These are phyloP conservation scores for Angomonas ambiguus DNA, from an alignment of 208 protist species.

Conservation along the genomic window DNA sequence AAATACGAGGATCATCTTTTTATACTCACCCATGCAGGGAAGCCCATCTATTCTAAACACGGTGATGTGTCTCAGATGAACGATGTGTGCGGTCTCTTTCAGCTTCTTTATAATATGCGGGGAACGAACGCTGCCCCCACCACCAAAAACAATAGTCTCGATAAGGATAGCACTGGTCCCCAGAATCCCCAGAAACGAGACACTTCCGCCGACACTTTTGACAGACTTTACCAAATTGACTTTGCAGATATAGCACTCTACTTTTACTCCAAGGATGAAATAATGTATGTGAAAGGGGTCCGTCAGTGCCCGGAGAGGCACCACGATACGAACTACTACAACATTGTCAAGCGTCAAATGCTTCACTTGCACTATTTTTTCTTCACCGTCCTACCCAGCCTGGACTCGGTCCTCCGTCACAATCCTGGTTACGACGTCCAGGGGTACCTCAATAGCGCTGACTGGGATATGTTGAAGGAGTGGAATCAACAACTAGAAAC, in stretches of 20 bases:
- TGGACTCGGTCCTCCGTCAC: slow-evolving; percentile 36
- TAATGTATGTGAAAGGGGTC: slow-evolving; percentile 2
- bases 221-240: neutral
- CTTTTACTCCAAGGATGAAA: slow-evolving; percentile 3
- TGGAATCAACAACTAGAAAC: slow-evolving; percentile 31
- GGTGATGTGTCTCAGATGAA: slow-evolving; percentile 44
- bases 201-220: neutral
- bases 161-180: too few relatives aligned
- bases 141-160: too few relatives aligned
- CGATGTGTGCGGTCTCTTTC: slow-evolving; percentile 67
- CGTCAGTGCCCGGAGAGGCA: neutral
- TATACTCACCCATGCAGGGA: slow-evolving; percentile 81
- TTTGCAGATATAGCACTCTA: neutral
- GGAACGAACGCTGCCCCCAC: neutral
- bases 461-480: slow-evolving; percentile 38
- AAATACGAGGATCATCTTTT: slow-evolving; percentile 71
- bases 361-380: slow-evolving; percentile 51
- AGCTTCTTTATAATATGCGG: slow-evolving; percentile 51
- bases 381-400: slow-evolving; percentile 49
- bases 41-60: slow-evolving; percentile 77
- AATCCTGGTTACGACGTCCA: slow-evolving; percentile 55
- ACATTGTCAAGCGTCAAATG: slow-evolving; percentile 22
- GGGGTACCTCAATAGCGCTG: slow-evolving; percentile 43
- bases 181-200: neutral
- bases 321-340: neutral